These are phyloP conservation scores for Colletotrichum sp. DNA, from an alignment of 2,329 filamentous ascomycete genomes.

Conservation along the genomic window DNA sequence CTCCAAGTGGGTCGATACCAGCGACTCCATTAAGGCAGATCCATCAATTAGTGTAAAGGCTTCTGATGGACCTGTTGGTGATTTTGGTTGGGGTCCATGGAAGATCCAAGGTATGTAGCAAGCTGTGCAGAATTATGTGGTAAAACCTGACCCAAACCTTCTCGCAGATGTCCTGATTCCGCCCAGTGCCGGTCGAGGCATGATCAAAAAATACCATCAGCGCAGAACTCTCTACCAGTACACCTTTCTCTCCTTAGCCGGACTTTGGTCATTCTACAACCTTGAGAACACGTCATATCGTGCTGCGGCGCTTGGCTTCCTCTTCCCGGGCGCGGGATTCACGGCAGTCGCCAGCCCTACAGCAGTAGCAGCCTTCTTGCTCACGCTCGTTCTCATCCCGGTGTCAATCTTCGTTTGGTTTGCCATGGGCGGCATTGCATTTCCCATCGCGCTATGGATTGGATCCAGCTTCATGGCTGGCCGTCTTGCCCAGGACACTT, in stretches of 20 bases:
- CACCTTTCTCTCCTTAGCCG: background rate
- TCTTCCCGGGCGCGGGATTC: background rate
- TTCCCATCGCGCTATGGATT: background rate
- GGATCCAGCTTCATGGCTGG: background rate
- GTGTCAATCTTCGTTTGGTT: background rate
- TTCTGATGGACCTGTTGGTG: background rate
- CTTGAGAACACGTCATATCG: background rate
- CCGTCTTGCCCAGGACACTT: background rate
- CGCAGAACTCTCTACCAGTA: background rate
- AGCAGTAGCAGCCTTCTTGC: background rate
- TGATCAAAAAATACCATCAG: background rate
- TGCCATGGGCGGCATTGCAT: background rate
- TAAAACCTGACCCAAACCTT: background rate
- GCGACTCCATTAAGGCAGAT: background rate
- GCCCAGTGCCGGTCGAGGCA: background rate
- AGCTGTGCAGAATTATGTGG: background rate
- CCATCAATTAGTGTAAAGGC: background rate
- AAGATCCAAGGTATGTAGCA: background rate
- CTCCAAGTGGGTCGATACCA: background rate
- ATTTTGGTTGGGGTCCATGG: background rate
- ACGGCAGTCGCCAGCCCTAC: background rate
- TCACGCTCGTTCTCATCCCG: background rate
- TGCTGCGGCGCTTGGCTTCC: background rate
- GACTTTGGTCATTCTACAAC: background rate
- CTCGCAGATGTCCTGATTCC: background rate